Evolutionary conservation across 139 green algal species (phyloP).

Genomic region (Closterium sp.): DNA sequence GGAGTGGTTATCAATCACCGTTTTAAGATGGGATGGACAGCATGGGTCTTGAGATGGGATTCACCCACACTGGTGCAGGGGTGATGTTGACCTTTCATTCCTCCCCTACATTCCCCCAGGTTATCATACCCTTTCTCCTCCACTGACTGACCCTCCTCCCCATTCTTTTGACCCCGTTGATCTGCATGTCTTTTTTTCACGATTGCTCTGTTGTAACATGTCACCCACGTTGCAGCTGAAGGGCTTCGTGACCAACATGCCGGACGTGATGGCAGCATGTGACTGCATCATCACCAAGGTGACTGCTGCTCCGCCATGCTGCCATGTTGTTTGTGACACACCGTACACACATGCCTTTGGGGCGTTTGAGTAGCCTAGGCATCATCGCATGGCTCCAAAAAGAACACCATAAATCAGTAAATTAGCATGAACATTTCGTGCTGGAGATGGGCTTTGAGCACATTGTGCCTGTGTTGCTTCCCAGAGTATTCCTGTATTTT

Average conservation of each 20-base stretch:
- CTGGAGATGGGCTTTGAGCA: background rate
- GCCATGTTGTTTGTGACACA: background rate
- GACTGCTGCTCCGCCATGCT: background rate
- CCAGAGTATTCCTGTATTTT: background rate
- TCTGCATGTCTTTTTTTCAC: too few species aligned
- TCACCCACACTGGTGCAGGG: too few species aligned
- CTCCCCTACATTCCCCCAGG: too few species aligned
- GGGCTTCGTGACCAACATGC: slow-evolving; percentile 94
- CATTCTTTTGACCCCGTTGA: too few species aligned
- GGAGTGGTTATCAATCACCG: too few species aligned
- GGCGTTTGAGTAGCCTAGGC: background rate
- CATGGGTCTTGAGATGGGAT: too few species aligned
- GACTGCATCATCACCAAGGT: slow-evolving; percentile 89
- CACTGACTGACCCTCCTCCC: too few species aligned
- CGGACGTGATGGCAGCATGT: slow-evolving; percentile 85
- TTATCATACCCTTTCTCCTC: too few species aligned
- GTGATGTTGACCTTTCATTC: too few species aligned
- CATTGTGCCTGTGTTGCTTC: background rate
- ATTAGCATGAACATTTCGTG: background rate
- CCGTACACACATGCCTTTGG: background rate
- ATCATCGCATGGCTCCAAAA: background rate
- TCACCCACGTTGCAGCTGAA: slow-evolving; percentile 41
- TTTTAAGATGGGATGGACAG: too few species aligned
- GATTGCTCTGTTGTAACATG: too few species aligned
- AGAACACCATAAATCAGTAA: background rate